phyloP scores from a whole-genome alignment of 1,139 yeast species.

The Yamadazyma oceani region DNA sequence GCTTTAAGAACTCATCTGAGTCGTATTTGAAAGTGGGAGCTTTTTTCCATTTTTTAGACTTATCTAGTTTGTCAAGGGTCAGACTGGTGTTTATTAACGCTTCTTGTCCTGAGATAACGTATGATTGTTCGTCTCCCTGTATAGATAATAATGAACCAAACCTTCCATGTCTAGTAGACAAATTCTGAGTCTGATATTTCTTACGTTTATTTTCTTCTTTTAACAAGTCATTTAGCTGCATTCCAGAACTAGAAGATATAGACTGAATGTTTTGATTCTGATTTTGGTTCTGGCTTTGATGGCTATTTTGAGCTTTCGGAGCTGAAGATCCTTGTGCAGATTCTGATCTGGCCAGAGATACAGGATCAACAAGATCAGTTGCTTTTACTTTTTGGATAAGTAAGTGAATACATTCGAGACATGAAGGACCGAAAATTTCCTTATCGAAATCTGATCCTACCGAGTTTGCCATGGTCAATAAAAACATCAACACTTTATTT shows the following conservation, averaged over 20 bases:
- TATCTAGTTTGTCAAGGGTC: conserved; percentile 61
- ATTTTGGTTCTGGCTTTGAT: conserved; percentile 3
- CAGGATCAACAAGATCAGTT: conserved; percentile 12
- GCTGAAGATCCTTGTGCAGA: too few relatives aligned
- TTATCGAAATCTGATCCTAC: conserved; percentile 65
- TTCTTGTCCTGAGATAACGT: conserved; percentile 74
- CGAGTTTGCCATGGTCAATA: conserved; percentile 67
- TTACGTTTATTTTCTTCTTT: conserved; percentile 57
- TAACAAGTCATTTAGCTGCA: conserved; percentile 55
- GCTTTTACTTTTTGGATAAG: conserved; percentile 59
- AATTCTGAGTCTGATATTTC: conserved; percentile 47
- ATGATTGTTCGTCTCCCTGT: conserved; percentile 56
- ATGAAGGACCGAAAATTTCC: conserved; percentile 56
- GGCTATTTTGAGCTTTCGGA: conserved; percentile 2
- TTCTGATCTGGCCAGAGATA: too few relatives aligned
- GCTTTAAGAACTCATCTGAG: conserved; percentile 39
- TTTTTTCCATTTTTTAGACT: conserved; percentile 64
- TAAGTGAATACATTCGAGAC: conserved; percentile 70
- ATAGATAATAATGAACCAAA: conserved; percentile 86
- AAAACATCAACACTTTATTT: conserved; percentile 70
- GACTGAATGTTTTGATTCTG: conserved; percentile 11
- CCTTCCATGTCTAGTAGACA: conserved; percentile 80
- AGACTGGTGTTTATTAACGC: conserved; percentile 49
- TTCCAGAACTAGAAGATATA: conserved; percentile 27
- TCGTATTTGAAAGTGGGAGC: conserved; percentile 43